Evolutionary conservation across 2,329 filamentous ascomycete genomes (phyloP).

Genomic region (Cercospora nicotianae): DNA sequence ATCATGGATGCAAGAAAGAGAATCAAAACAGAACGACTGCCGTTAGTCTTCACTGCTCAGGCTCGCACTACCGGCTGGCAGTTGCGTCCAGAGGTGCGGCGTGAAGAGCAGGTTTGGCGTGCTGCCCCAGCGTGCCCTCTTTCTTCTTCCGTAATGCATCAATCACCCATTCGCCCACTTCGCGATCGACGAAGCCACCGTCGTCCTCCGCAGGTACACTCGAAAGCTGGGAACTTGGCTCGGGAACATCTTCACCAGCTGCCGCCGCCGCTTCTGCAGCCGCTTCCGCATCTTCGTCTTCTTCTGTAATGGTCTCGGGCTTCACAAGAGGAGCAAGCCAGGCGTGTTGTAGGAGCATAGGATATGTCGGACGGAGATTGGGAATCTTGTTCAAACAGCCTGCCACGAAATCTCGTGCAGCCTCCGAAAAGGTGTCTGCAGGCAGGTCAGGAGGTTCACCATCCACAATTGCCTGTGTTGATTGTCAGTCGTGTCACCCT

Average conservation of each 20-base stretch:
- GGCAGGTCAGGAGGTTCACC: constrained; percentile 92
- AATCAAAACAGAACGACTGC: constrained; percentile 11
- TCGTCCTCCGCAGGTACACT: constrained; percentile 40
- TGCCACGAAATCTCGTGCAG: constrained; percentile 81
- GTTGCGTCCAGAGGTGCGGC: constrained; percentile 74
- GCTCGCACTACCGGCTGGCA: constrained; percentile 11
- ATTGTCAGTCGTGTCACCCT: constrained; percentile 23
- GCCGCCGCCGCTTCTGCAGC: constrained; percentile 30
- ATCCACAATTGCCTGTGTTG: constrained; percentile 84
- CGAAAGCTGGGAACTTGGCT: constrained; percentile 26
- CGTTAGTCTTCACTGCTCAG: constrained; percentile 10
- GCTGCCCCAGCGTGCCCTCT: constrained; percentile 56
- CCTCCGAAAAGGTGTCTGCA: constrained; percentile 71
- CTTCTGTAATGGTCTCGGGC: constrained; percentile 71
- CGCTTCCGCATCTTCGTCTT: constrained; percentile 60
- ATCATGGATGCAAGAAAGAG: neutral
- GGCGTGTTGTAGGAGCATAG: constrained; percentile 81
- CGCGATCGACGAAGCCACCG: constrained; percentile 59
- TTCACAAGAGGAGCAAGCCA: constrained; percentile 79
- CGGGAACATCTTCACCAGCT: constrained; percentile 22
- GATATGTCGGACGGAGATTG: constrained; percentile 88
- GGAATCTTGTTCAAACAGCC: constrained; percentile 92
- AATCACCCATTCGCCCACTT: constrained; percentile 85
- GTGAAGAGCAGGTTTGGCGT: constrained; percentile 77
- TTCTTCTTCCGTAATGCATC: constrained; percentile 67